A percentile compares a stretch with the other conserved stretches of the same genome.
phyloP scores from a whole-genome alignment of 2,329 filamentous ascomycete species.

The Corinectria fuckeliana region DNA sequence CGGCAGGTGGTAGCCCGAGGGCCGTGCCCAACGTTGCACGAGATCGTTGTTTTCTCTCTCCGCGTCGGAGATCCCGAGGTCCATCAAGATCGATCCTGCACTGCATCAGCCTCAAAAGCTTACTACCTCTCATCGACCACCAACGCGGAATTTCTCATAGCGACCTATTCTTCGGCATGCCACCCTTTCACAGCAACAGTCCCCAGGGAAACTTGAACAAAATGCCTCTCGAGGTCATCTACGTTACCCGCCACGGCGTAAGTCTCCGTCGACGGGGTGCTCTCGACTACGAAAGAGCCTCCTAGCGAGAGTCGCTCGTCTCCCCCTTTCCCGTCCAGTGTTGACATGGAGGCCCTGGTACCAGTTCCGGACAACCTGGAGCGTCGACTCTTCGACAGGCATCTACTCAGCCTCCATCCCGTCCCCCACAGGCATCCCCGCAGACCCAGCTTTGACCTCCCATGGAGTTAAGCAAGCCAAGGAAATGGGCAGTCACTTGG shows the following conservation, averaged over 20 bases:
- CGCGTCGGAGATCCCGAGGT: slow-evolving; percentile 5
- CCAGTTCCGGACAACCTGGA: slow-evolving; percentile 91
- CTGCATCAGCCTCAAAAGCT: not conserved
- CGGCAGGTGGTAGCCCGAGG: slow-evolving; percentile 11
- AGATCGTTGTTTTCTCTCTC: not conserved
- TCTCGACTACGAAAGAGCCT: not conserved
- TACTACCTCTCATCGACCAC: not conserved
- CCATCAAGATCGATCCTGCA: slow-evolving; percentile 2
- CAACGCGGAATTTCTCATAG: not conserved
- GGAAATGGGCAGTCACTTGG: slow-evolving; percentile 74
- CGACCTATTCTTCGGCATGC: not conserved
- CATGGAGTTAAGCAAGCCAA: slow-evolving; percentile 85
- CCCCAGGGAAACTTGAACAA: not conserved
- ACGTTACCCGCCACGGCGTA: slow-evolving; percentile 78
- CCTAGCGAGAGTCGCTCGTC: not conserved
- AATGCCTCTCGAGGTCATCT: slow-evolving; percentile 75
- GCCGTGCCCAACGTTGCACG: slow-evolving; percentile 3
- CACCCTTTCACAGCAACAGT: not conserved
- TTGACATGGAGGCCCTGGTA: slow-evolving; percentile 26
- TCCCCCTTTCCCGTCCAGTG: not conserved
- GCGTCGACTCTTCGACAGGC: slow-evolving; percentile 80
- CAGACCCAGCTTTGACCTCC: slow-evolving; percentile 85
- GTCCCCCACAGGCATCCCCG: slow-evolving; percentile 86
- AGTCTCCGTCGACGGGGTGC: slow-evolving; percentile 43
- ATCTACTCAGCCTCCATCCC: slow-evolving; percentile 75